Conservation (phyloP, 139 green algal species). For the Chlorella sp. region DNA sequence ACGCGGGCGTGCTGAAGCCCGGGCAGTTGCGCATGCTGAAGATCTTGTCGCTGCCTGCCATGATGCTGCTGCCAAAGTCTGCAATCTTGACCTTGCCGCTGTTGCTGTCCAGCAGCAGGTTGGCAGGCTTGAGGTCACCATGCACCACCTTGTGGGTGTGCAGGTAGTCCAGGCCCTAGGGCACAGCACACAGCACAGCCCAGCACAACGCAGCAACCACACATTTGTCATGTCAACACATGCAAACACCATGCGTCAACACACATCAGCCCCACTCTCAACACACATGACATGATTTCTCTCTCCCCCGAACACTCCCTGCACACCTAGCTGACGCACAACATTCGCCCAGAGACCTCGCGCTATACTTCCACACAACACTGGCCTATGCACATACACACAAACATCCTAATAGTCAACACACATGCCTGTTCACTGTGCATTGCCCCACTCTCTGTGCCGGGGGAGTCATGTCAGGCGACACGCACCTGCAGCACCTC, state of each 20-base stretch:
- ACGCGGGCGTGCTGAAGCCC: constrained; percentile 28
- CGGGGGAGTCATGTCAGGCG: no score
- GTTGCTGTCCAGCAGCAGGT: no score
- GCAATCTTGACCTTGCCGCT: constrained; percentile 53
- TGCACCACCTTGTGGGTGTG: no score
- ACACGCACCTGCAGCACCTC: constrained; percentile 27
- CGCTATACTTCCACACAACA: background rate
- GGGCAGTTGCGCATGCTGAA: background rate
- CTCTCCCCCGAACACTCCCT: background rate
- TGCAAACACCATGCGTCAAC: constrained; percentile 50
- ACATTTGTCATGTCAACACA: constrained; percentile 2
- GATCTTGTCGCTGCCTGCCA: constrained; percentile 19
- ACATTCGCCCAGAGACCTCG: background rate
- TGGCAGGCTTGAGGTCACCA: no score
- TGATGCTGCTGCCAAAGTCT: constrained; percentile 40
- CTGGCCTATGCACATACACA: background rate
- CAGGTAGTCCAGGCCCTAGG: no score
- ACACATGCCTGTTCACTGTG: no score
- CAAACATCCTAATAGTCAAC: background rate
- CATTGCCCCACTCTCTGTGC: no score
- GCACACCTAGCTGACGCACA: background rate
- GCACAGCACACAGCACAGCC: no score
- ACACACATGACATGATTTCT: background rate
- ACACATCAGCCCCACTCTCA: constrained; percentile 15
- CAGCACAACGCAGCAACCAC: background rate